Base-by-base conservation (phyloP, 2,329 filamentous ascomycete species). In the Pyrenochaeta sp. region DNA sequence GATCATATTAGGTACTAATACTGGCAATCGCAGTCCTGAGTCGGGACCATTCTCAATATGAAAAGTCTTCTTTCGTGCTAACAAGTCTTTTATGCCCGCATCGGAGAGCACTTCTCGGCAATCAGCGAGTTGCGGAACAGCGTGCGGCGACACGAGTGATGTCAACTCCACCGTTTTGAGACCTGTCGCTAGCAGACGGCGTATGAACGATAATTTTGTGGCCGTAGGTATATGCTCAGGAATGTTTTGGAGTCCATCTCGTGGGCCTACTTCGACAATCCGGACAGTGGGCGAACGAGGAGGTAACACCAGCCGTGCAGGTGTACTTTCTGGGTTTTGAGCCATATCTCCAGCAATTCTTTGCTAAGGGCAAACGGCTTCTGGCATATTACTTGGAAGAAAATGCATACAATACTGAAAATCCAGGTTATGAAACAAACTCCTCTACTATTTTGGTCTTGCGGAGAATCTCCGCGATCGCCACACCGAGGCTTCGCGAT, bases 171-270 rank as follows among this genome's bases (percentile, higher is more conserved):
- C 76, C 35, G 74, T 75, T 10, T 72, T 74, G 10, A 81, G 65
- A 6, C 78, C 78, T 0, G 77, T 79, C 30, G 69, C 70, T 4
- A 75, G 71, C 11, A 81, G 69, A 22, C 70, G 68, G 22, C 68
- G 59, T 23, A 81, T 80, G 21, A 81, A 65, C 32, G 78, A 69
- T 14, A 81, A 58, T 58, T 81, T 81, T 3, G 72, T 77, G 26
- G 74, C 62, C 29, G 78, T 63, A 10, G 76, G 58, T 22, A 81
- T 77, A 1, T 73, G 61, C 21, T 72, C 75, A 51, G 77, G 77
- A 55, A 81, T 78, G 48, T 81, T 81, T 58, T 81, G 78, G 30
- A 81, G 64, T 10, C 78, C 78, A 68, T 81, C 78, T 47, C 78
- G 71, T 40, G 78, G 74, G 3, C 78, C 77, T 20, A 81, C 78